These are phyloP conservation scores for Ceratobasidium sp. DNA, from an alignment of 1,284 basidiomycete genomes.

Conservation along the genomic window DNA sequence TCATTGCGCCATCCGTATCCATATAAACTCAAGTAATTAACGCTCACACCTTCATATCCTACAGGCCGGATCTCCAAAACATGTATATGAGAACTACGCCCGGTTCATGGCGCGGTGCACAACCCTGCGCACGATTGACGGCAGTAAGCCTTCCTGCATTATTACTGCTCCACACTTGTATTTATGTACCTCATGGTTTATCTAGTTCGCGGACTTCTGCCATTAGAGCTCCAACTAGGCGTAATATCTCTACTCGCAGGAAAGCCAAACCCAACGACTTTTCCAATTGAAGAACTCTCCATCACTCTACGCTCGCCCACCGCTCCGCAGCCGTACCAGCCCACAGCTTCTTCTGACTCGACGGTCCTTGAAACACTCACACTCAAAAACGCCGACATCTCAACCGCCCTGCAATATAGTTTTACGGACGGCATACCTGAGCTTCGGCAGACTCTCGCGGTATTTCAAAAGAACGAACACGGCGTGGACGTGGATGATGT, in stretches of 20 bases:
- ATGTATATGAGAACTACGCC: constrained; percentile 14
- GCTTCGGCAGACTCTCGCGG: constrained; percentile 73
- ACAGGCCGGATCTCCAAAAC: constrained; percentile 15
- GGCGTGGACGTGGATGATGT: constrained; percentile 69
- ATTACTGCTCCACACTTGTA: neutral
- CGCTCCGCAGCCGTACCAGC: constrained; percentile 47
- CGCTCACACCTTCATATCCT: neutral
- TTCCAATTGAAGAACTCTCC: constrained; percentile 86
- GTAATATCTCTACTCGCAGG: constrained; percentile 90
- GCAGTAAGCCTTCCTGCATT: constrained; percentile 23
- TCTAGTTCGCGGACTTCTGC: constrained; percentile 73
- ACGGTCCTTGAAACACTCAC: constrained; percentile 62
- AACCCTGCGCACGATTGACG: constrained; percentile 24
- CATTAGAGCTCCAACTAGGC: constrained; percentile 82
- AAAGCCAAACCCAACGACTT: constrained; percentile 90
- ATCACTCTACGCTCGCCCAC: constrained; percentile 69
- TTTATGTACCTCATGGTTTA: neutral
- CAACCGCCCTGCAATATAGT: constrained; percentile 80
- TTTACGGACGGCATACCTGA: constrained; percentile 78
- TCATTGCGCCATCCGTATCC: constrained; percentile 20
- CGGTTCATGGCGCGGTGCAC: constrained; percentile 36
- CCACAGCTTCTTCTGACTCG: constrained; percentile 51
- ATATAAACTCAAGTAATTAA: neutral
- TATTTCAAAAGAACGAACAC: constrained; percentile 77
- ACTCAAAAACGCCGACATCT: constrained; percentile 71